Percentiles rank a stretch among this genome's conserved stretches.
Evolutionary conservation across 495 filamentous ascomycete genomes (phyloP).

Genomic region (Annulohypoxylon maeteangense): DNA sequence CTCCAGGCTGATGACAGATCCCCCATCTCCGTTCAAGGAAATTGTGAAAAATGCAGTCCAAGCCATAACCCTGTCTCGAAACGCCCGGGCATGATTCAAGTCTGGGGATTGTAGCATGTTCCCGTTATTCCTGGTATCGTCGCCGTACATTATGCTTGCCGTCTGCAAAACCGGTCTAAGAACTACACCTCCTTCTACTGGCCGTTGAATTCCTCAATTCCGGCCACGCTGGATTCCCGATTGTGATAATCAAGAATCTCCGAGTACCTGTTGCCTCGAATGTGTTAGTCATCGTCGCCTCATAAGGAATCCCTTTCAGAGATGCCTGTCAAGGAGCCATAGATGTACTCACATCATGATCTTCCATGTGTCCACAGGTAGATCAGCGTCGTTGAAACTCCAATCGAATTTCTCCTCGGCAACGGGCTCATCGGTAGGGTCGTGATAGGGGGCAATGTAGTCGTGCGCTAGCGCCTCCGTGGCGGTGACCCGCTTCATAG

Average conservation of each 20-base stretch:
- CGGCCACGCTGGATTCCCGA: conserved; percentile 68
- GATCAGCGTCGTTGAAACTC: conserved; percentile 99
- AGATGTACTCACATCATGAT: conserved; percentile 90
- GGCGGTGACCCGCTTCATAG: conserved; percentile 88
- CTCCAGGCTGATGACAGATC: conserved; percentile 28
- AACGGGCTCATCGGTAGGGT: conserved; percentile 93
- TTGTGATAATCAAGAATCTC: conserved; percentile 99
- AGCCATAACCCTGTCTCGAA: conserved; percentile 46
- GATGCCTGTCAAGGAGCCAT: conserved; percentile 30
- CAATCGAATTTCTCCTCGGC: conserved; percentile 99
- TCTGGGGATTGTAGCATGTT: conserved; percentile 27
- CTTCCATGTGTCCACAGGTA: conserved; percentile 99
- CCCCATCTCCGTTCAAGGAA: conserved; percentile 23
- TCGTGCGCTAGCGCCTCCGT: conserved; percentile 86
- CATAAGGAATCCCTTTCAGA: conserved; percentile 1
- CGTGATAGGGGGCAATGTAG: conserved; percentile 96
- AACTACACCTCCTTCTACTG: conserved; percentile 47
- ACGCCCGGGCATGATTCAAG: conserved; percentile 46
- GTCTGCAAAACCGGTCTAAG: conserved; percentile 31
- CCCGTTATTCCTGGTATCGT: conserved; percentile 37
- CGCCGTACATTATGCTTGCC: conserved; percentile 37
- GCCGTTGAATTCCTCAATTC: conserved; percentile 53
- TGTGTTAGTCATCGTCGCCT: conserved; percentile 38
- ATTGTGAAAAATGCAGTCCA: conserved; percentile 34
- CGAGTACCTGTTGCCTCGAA: conserved; percentile 79